A percentile compares a stretch with the other conserved stretches of the same genome.
These are phyloP conservation scores for Trichoderma sp. DNA, from an alignment of 2,329 filamentous ascomycete genomes.

Conservation along the genomic window DNA sequence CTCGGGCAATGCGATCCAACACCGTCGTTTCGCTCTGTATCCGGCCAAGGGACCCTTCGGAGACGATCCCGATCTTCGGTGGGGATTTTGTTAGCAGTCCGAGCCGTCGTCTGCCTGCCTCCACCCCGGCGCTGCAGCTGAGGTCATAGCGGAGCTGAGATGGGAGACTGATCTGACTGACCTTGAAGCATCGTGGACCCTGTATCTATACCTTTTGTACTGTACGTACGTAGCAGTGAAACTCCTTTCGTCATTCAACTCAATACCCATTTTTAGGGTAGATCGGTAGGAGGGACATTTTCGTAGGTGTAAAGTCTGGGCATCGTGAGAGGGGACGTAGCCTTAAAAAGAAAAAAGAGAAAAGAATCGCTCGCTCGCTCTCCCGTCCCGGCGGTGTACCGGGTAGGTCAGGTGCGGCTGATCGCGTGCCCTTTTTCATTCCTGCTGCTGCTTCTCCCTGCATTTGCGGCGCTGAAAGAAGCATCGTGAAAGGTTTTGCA, in stretches of 20 bases:
- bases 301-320: not conserved
- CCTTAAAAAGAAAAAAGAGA: not conserved
- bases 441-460: constrained; percentile 5
- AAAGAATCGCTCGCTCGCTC: not conserved
- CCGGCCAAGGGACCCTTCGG: not conserved
- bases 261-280: not conserved
- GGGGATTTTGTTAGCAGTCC: not conserved
- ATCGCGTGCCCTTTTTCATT: constrained; percentile 2
- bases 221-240: not conserved
- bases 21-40: not conserved
- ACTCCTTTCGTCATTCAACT: not conserved
- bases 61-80: constrained; percentile 16
- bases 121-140: constrained; percentile 18
- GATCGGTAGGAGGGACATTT: not conserved
- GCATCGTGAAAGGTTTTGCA: not conserved
- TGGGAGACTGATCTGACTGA: not conserved
- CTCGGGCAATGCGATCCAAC: not conserved
- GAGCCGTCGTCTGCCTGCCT: constrained; percentile 1
- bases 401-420: constrained; percentile 10
- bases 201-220: too few relatives aligned
- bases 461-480: not conserved
- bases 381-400: constrained; percentile 1
- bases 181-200: not conserved
- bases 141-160: constrained; percentile 19
- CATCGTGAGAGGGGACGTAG: not conserved